Conservation (phyloP, 495 filamentous ascomycete species). For the Podospora sp. region DNA sequence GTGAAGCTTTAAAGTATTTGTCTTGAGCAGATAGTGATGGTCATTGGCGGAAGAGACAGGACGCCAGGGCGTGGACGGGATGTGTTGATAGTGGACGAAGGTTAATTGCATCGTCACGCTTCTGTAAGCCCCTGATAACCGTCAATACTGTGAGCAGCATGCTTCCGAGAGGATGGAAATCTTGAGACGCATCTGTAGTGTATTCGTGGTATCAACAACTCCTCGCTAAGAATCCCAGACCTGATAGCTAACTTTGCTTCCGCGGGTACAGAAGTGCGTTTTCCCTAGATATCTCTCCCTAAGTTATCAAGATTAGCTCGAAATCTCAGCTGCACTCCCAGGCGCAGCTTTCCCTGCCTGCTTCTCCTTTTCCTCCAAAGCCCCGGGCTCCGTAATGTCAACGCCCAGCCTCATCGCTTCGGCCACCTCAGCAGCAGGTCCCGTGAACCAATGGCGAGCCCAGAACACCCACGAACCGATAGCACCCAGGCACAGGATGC, state of each 20-base stretch:
- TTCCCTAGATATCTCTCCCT: too few species aligned
- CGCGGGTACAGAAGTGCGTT: too few species aligned
- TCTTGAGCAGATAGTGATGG: background rate
- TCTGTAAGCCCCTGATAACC: too few species aligned
- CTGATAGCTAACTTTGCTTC: too few species aligned
- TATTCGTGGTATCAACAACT: constrained; percentile 1
- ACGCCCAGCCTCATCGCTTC: constrained; percentile 53
- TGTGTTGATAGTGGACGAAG: background rate
- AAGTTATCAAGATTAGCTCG: constrained; percentile 1
- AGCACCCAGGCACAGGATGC: constrained; percentile 49
- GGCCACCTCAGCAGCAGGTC: constrained; percentile 55
- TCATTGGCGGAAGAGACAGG: background rate
- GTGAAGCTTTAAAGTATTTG: constrained; percentile 62
- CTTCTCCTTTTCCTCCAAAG: constrained; percentile 47
- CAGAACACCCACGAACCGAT: constrained; percentile 40
- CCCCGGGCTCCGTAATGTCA: constrained; percentile 50
- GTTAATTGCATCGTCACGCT: background rate
- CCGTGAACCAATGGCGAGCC: constrained; percentile 61
- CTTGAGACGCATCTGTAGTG: background rate
- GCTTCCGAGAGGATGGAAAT: background rate
- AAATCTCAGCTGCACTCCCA: background rate
- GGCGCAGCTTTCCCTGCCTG: constrained; percentile 7
- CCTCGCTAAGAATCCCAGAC: background rate
- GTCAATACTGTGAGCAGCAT: too few species aligned
- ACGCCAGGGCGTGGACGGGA: background rate